These are phyloP conservation scores for Lipomyces starkeyi DNA, from an alignment of 805 yeast species.

Conservation along the genomic window DNA sequence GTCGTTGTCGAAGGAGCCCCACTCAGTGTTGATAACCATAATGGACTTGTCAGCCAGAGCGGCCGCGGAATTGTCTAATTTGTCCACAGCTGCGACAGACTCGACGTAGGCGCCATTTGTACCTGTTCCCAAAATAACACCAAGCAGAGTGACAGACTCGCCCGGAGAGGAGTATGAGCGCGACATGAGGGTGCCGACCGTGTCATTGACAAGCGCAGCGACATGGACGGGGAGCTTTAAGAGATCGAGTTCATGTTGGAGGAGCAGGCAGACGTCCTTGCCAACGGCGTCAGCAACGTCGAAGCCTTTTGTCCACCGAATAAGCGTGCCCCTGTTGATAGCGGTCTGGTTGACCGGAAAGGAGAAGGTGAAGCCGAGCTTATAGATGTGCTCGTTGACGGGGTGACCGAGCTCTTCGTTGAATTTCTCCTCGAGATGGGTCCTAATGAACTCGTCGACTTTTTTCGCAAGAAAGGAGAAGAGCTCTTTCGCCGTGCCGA, in stretches of 20 bases:
- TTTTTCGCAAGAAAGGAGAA: slow-evolving; percentile 78
- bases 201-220: slow-evolving; percentile 92
- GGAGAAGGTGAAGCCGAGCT: slow-evolving; percentile 90
- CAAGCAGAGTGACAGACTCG: slow-evolving; percentile 73
- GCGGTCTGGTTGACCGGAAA: slow-evolving; percentile 91
- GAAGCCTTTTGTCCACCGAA: slow-evolving; percentile 98
- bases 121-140: slow-evolving; percentile 96
- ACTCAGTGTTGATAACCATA: slow-evolving; percentile 64
- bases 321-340: slow-evolving; percentile 74
- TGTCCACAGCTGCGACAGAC: slow-evolving; percentile 70
- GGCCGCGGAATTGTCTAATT: slow-evolving; percentile 60
- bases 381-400: slow-evolving; percentile 50
- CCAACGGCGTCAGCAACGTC: slow-evolving; percentile 85
- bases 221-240: slow-evolving; percentile 63
- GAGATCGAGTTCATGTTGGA: slow-evolving; percentile 71
- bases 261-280: slow-evolving; percentile 73
- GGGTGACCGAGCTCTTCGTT: slow-evolving; percentile 42
- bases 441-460: slow-evolving; percentile 65
- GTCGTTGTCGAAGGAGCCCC: slow-evolving; percentile 96
- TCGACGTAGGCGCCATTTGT: slow-evolving; percentile 96
- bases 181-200: slow-evolving; percentile 90
- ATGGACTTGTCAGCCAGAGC: slow-evolving; percentile 12
- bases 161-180: slow-evolving; percentile 76
- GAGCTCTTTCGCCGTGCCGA: slow-evolving; percentile 67
- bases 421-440: slow-evolving; percentile 63